Evolutionary conservation across 805 yeast genomes (phyloP).

Genomic region (Brettanomyces anomalus): DNA sequence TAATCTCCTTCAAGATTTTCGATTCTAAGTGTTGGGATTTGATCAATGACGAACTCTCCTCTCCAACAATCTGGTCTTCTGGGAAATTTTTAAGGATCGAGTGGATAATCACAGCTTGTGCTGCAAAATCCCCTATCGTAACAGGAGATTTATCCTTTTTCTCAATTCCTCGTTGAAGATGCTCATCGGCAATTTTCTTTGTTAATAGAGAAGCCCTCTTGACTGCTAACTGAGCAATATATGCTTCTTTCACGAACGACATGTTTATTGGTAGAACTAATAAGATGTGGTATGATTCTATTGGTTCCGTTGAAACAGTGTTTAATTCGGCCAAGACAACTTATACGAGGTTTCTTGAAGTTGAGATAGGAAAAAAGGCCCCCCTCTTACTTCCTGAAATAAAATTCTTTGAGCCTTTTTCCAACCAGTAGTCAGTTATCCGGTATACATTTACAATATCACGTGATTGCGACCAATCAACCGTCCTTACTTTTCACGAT

Average conservation of each 20-base stretch:
- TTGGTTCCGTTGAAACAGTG: too few relatives aligned
- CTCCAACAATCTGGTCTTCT: constrained; percentile 81
- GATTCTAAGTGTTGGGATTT: constrained; percentile 41
- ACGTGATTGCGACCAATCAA: too few relatives aligned
- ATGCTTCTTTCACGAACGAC: constrained; percentile 52
- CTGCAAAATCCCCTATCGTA: constrained; percentile 92
- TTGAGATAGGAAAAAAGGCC: too few relatives aligned
- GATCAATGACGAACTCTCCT: constrained; percentile 75
- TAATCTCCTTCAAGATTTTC: constrained; percentile 52
- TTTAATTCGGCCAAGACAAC: too few relatives aligned
- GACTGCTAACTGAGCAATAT: constrained; percentile 83
- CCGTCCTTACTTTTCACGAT: too few relatives aligned
- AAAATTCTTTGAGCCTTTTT: too few relatives aligned
- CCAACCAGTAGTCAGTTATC: too few relatives aligned
- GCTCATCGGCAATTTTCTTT: constrained; percentile 48
- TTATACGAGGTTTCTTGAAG: too few relatives aligned
- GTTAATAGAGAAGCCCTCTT: constrained; percentile 78
- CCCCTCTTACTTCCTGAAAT: too few relatives aligned
- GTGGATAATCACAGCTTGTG: constrained; percentile 86
- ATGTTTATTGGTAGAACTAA: not conserved
- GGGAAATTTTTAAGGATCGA: constrained; percentile 79
- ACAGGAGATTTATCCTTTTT: constrained; percentile 92
- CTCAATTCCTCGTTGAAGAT: constrained; percentile 48
- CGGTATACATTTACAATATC: too few relatives aligned
- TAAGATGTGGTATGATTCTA: too few relatives aligned